These are phyloP conservation scores for Sugiyamaella floridensis DNA, from an alignment of 805 yeast genomes.

Conservation along the genomic window DNA sequence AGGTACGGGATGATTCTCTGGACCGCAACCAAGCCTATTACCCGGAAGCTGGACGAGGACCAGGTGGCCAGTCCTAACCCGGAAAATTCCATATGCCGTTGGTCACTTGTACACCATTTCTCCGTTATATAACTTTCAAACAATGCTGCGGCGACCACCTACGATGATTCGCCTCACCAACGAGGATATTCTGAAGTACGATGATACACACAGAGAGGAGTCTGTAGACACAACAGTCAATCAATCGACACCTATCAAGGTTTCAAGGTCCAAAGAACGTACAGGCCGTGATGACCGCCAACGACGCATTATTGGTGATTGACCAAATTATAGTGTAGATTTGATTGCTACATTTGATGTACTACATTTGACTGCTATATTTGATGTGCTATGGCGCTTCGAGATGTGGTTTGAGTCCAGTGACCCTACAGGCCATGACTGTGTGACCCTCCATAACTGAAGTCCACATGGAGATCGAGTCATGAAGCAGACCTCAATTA, in stretches of 20 bases:
- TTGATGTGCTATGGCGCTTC: background rate
- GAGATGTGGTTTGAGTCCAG: too few relatives aligned
- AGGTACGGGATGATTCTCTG: background rate
- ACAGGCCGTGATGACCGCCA: background rate
- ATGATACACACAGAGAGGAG: slow-evolving; percentile 28
- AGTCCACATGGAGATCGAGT: too few relatives aligned
- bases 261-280: slow-evolving; percentile 4
- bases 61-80: background rate
- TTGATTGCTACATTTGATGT: background rate
- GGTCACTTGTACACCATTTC: background rate
- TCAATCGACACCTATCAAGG: background rate
- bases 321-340: background rate
- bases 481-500: too few relatives aligned
- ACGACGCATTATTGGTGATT: background rate
- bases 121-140: background rate
- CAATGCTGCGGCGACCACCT: slow-evolving; percentile 60
- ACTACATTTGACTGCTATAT: background rate
- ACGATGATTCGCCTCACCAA: slow-evolving; percentile 57
- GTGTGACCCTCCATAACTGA: too few relatives aligned
- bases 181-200: slow-evolving; percentile 50
- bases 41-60: background rate
- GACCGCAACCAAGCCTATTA: background rate
- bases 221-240: background rate
- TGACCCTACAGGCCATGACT: too few relatives aligned
- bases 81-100: background rate